phyloP scores from a whole-genome alignment of 306 rosid genomes.

The Datisca glomerata region DNA sequence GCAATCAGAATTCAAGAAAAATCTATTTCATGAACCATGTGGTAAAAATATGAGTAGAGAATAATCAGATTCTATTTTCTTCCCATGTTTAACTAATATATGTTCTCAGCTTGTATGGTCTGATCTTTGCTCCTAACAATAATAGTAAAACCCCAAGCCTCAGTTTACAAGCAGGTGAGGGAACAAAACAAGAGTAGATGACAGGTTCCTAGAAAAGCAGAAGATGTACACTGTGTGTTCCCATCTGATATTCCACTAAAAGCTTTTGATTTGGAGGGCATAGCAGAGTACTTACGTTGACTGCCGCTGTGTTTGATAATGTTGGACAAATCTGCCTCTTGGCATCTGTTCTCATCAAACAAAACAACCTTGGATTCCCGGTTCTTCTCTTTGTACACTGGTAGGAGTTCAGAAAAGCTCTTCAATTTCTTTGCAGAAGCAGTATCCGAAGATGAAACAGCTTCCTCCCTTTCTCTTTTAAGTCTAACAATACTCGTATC shows the following conservation, averaged over 20 bases:
- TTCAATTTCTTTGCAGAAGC: constrained; percentile 41
- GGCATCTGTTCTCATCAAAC: constrained; percentile 21
- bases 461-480: constrained; percentile 38
- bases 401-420: constrained; percentile 10
- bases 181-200: no score
- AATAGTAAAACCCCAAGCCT: not conserved
- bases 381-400: constrained; percentile 12
- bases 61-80: no score
- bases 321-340: constrained; percentile 25
- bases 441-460: constrained; percentile 25
- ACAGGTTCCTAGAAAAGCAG: constrained; percentile 8
- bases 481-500: constrained; percentile 17
- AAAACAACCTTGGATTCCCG: constrained; percentile 18
- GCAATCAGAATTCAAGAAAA: not conserved
- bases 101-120: not conserved
- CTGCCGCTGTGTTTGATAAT: constrained; percentile 11
- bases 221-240: constrained; percentile 10
- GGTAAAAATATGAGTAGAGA: no score
- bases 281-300: constrained; percentile 13
- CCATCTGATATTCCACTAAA: constrained; percentile 36
- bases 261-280: constrained; percentile 23
- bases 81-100: not conserved
- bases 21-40: no score
- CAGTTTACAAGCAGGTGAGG: constrained; percentile 2
- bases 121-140: not conserved